A percentile compares a stretch with the other conserved stretches of the same genome.
Evolutionary conservation across 2,329 filamentous ascomycete genomes (phyloP).

Genomic region (Paecilomyces niveus): DNA sequence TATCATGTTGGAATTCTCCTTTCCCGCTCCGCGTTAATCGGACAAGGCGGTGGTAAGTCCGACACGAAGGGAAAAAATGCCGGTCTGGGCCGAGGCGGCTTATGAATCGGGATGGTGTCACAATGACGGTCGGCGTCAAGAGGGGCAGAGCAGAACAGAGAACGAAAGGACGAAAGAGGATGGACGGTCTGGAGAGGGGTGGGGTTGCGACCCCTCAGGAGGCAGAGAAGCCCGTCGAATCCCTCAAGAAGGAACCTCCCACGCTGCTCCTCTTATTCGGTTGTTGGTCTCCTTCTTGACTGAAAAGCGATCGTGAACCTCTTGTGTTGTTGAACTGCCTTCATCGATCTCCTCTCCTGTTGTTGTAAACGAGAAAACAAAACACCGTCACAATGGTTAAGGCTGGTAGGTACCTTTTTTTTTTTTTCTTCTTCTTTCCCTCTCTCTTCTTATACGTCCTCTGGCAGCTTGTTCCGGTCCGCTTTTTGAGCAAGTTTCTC

Average conservation of each 20-base stretch:
- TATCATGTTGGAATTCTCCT: no score
- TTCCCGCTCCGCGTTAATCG: no score
- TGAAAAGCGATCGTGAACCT: no score
- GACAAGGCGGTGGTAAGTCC: no score
- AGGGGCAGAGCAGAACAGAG: background rate
- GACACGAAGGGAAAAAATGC: no score
- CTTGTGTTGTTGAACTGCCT: no score
- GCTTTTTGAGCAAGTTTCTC: conserved; percentile 8
- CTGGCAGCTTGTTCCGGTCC: conserved; percentile 2
- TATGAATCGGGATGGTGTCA: background rate
- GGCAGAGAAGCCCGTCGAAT: conserved; percentile 1
- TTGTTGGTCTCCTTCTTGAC: conserved; percentile 8
- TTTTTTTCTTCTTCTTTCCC: conserved; percentile 11
- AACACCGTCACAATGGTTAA: conserved; percentile 88
- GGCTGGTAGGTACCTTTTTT: conserved; percentile 63
- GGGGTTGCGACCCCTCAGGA: background rate
- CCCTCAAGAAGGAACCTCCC: conserved; percentile 10
- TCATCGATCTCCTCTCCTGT: background rate
- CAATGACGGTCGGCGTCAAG: background rate
- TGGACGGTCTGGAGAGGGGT: background rate
- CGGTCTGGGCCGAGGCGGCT: background rate
- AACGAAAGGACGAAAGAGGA: background rate
- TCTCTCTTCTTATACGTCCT: background rate
- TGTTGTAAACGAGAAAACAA: conserved; percentile 17
- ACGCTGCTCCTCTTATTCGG: conserved; percentile 12